A percentile compares a stretch with the other conserved stretches of the same genome.
These are phyloP conservation scores for Obba rivulosa DNA, from an alignment of 768 basidiomycete genomes.

Conservation along the genomic window DNA sequence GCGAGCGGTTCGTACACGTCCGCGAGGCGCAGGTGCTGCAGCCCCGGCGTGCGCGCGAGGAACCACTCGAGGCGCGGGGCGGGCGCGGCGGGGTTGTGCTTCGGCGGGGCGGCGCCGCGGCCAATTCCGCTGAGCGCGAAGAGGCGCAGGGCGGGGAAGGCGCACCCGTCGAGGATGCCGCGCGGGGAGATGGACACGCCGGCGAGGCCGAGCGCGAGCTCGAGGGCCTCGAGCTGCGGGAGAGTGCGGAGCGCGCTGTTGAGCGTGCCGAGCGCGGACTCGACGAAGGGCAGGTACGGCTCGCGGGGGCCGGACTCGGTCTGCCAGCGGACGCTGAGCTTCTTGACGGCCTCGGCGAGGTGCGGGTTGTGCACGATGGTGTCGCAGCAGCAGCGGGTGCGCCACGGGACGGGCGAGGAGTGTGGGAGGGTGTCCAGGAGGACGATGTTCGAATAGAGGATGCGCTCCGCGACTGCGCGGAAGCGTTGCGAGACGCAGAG, in stretches of 20 bases:
- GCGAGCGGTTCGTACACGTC: slow-evolving; percentile 37
- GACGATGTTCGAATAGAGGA: slow-evolving; percentile 49
- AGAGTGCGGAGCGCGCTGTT: slow-evolving; percentile 36
- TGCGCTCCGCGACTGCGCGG: slow-evolving; percentile 48
- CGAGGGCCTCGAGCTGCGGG: slow-evolving; percentile 46
- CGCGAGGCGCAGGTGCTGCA: slow-evolving; percentile 40
- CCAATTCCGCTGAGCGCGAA: slow-evolving; percentile 31
- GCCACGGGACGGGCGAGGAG: slow-evolving; percentile 30
- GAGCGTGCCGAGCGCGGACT: slow-evolving; percentile 23
- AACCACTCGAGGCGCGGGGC: slow-evolving; percentile 28
- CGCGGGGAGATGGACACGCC: slow-evolving; percentile 28
- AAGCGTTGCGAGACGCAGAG: slow-evolving; percentile 39
- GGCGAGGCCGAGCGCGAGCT: slow-evolving; percentile 48
- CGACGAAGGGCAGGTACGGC: slow-evolving; percentile 17
- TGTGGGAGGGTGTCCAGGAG: slow-evolving; percentile 44
- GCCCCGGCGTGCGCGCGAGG: slow-evolving; percentile 33
- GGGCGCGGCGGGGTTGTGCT: slow-evolving; percentile 24
- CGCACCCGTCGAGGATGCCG: slow-evolving; percentile 18
- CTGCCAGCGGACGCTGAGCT: slow-evolving; percentile 52
- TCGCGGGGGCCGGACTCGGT: slow-evolving; percentile 29
- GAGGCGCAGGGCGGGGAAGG: slow-evolving; percentile 24
- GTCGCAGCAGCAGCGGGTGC: slow-evolving; percentile 46
- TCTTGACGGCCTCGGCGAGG: slow-evolving; percentile 40
- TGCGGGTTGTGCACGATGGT: slow-evolving; percentile 43
- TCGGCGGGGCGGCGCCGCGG: slow-evolving; percentile 32